Percentiles rank a stretch among this genome's conserved stretches.
Conservation (phyloP, 2,329 filamentous ascomycete genomes). For the Nigrospora osmanthi region DNA sequence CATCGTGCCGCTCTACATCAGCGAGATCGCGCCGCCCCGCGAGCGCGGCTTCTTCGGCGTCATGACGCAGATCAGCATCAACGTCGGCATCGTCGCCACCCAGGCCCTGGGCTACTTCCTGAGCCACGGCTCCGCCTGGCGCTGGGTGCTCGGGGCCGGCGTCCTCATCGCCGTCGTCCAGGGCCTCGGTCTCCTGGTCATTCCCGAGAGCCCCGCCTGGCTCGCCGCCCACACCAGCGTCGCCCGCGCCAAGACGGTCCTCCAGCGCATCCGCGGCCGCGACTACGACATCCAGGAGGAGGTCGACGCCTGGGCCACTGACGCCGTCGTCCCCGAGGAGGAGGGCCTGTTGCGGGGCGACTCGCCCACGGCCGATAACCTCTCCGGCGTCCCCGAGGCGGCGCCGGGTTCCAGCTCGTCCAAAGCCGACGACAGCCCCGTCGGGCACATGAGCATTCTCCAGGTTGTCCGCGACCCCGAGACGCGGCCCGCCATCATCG, state of each 20-base stretch:
- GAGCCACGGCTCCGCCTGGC: constrained; percentile 73
- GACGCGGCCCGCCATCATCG: constrained; percentile 68
- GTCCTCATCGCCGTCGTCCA: constrained; percentile 62
- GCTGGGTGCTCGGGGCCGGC: constrained; percentile 71
- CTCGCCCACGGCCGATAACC: constrained; percentile 5
- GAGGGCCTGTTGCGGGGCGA: constrained; percentile 55
- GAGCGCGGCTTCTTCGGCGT: constrained; percentile 72
- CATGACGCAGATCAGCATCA: constrained; percentile 90
- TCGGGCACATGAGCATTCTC: constrained; percentile 48
- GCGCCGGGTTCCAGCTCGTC: constrained; percentile 12
- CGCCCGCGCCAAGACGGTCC: constrained; percentile 52
- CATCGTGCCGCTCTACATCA: constrained; percentile 89
- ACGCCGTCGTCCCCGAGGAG: constrained; percentile 48
- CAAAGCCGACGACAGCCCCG: constrained; percentile 13
- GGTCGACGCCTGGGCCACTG: constrained; percentile 50
- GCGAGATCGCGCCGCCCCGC: constrained; percentile 72
- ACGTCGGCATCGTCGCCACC: constrained; percentile 77
- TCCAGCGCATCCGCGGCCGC: constrained; percentile 71
- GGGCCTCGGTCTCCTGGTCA: constrained; percentile 60
- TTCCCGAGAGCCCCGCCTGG: constrained; percentile 86
- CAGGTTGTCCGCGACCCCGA: constrained; percentile 59
- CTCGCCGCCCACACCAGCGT: constrained; percentile 60
- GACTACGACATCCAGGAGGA: constrained; percentile 66
- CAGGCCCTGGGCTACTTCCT: constrained; percentile 84
- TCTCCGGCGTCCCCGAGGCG: constrained; percentile 32